phyloP scores from a whole-genome alignment of 352 stramenopile species.

The Phytophthora parvispora region DNA sequence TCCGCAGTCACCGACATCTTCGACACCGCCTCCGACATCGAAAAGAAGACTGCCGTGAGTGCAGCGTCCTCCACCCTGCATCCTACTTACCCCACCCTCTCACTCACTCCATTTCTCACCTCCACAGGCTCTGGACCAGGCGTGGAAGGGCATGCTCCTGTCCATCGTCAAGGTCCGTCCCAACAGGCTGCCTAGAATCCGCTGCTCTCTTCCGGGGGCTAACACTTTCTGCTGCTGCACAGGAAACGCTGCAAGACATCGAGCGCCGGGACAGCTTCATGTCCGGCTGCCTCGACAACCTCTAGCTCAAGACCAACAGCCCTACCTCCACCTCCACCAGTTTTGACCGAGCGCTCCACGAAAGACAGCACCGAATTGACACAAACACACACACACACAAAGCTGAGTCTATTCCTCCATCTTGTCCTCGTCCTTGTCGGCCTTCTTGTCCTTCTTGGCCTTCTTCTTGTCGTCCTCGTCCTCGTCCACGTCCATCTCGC shows the following conservation, averaged over 20 bases:
- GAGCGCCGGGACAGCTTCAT: slow-evolving; percentile 73
- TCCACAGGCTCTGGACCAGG: slow-evolving; percentile 59
- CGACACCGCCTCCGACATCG: slow-evolving; percentile 49
- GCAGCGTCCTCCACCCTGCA: neutral
- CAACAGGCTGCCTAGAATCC: too few species aligned
- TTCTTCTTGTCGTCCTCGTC: slow-evolving; percentile 32
- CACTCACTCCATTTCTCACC: slow-evolving; percentile 2
- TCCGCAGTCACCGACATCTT: slow-evolving; percentile 59
- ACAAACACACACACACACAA: neutral
- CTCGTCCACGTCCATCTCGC: slow-evolving; percentile 52
- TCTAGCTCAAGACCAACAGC: slow-evolving; percentile 48
- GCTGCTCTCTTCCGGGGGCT: neutral
- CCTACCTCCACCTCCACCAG: neutral
- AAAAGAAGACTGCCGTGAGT: slow-evolving; percentile 62
- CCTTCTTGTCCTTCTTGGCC: slow-evolving; percentile 32
- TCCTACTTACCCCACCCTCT: neutral
- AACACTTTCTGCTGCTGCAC: neutral
- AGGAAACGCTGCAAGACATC: slow-evolving; percentile 82
- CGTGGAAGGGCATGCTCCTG: slow-evolving; percentile 62
- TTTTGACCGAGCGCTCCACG: slow-evolving; percentile 23
- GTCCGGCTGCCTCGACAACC: slow-evolving; percentile 71
- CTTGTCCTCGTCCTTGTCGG: slow-evolving; percentile 45
- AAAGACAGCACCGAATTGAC: slow-evolving; percentile 4
- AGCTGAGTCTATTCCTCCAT: slow-evolving; percentile 61
- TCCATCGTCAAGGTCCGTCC: slow-evolving; percentile 62